Conservation (phyloP, 441 rosid species). For the Oxalis stricta region DNA sequence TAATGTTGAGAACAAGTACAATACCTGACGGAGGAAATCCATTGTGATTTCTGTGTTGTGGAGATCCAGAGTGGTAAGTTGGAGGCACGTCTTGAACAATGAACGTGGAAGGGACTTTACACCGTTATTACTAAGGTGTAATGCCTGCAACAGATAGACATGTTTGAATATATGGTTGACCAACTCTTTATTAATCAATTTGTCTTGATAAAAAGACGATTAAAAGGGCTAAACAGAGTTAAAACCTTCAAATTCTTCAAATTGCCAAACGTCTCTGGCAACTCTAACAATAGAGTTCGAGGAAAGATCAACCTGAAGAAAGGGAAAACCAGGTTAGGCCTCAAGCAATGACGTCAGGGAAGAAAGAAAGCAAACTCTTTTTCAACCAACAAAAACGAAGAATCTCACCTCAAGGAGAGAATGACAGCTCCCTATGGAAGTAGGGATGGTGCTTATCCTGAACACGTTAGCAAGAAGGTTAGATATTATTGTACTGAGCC, state of each 20-base stretch:
- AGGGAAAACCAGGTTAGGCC: conserved; percentile 1
- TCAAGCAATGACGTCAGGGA: background rate
- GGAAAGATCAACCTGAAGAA: conserved; percentile 73
- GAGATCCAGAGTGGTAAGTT: conserved; percentile 60
- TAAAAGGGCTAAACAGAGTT: background rate
- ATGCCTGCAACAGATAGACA: conserved; percentile 24
- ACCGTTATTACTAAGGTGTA: conserved; percentile 58
- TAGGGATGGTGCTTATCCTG: conserved; percentile 48
- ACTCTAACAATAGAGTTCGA: conserved; percentile 51
- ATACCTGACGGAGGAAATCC: conserved; percentile 69
- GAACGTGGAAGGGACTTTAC: conserved; percentile 42
- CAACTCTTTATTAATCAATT: background rate
- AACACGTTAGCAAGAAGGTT: conserved; percentile 7
- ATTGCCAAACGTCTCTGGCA: conserved; percentile 52
- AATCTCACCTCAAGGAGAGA: conserved; percentile 56
- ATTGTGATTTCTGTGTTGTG: conserved; percentile 75
- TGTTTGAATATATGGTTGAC: background rate
- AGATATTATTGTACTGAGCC: background rate
- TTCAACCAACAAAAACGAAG: background rate
- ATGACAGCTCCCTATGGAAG: conserved; percentile 36
- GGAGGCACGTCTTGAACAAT: conserved; percentile 49
- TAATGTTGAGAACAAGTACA: background rate
- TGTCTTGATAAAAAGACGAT: background rate
- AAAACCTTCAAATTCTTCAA: conserved; percentile 55
- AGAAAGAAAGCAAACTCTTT: background rate